Evolutionary conservation across 345 rosid species (phyloP), one percentile per base, ranked within the genome.

Genomic region (Erodium maritimum): DNA sequence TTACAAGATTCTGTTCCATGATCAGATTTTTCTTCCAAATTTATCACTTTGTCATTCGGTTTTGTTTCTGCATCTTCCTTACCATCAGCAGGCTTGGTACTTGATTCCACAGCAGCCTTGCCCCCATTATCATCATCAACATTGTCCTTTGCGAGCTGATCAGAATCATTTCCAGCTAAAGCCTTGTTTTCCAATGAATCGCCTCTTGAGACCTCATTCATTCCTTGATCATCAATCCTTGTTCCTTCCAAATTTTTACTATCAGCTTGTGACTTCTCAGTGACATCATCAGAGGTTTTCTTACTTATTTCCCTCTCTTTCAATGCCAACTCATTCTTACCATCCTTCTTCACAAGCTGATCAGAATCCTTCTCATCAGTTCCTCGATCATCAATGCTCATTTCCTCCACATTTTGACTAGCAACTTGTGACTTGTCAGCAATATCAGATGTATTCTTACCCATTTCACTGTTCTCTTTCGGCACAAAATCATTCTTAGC

Each of bases 1-100:
- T 79, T 75, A 14, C 72, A 70, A 0, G 84, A 76, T 8, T 65
- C 87, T n/a, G n/a, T n/a, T n/a, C n/a, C n/a, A n/a, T n/a, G n/a
- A n/a, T n/a, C n/a, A 24, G 46, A 64, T 50, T 60, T 73, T 51
- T 25, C 71, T 22, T 61, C 68, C 1, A 53, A n/a, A n/a, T n/a
- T 14, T 1, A 42, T 71, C 53, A 69, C 73, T 67, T 71, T n/a
- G n/a, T n/a, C 75, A 11, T 57, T 71, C 51, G 77, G 53, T 57
- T 65, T 73, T 5, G 65, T 34, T n/a, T 21, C 62, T 21, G 54
- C 24, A 63, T 61, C 57, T 59, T 58, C 68, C 52, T 67, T 62
- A 22, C 46, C 23, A 22, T 19, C 66, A 8, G 59, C 52, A 19
- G 22, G 25, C 61, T 67, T 69, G 23, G 59, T n/a, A n/a, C n/a